Evolutionary conservation across 2,329 filamentous ascomycete genomes (phyloP), one percentile per base, ranked within the genome.

Genomic region (Hymenoscyphus salicellus): DNA sequence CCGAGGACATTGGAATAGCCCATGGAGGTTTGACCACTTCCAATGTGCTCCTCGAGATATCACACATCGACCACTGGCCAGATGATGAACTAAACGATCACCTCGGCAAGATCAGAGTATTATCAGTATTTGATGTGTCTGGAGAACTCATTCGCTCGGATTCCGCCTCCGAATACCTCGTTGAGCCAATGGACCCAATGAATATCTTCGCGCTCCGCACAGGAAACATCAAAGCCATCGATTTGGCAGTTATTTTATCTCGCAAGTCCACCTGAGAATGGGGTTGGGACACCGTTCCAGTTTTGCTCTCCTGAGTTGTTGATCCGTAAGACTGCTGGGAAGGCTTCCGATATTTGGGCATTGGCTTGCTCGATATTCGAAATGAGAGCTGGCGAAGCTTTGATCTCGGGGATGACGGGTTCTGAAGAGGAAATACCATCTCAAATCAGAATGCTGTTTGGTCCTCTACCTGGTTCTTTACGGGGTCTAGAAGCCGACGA

Each of bases 181-280:
- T 63, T n/a, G 32, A 52, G 20, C 26, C 61, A 2, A 10, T 41
- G 2, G 23, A 67, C 46, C 2, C 30, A 5, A 26, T 49, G n/a
- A 33, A 36, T 14, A n/a, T 67, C 1, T 56, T 63, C 17, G 16
- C 49, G 0, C 60, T 41, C 28, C 38, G 57, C 6, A 67, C 63
- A 5, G 63, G 65, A 10, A 65, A 67, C 30, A 59, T 67, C 43
- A 63, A 61, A 36, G 20, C 65, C 20, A 41, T 63, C 17, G 65
- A 67, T 16, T 65, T 65, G n/a, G 63, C 55, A 23, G 17, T 16
- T 60, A 0, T 67, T 52, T 11, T 32, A 28, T 4, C 32, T 65
- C 33, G 32, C 56, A 17, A 17, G 52, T 1, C n/a, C 43, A 26
- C 61, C 41, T 16, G 3, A 41, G 3, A 3, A 55, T 16, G 10